Evolutionary conservation across 129 eudicot genomes (phyloP), one percentile per base, ranked within the genome.

Genomic region (Rutidosis leptorrhynchoides): DNA sequence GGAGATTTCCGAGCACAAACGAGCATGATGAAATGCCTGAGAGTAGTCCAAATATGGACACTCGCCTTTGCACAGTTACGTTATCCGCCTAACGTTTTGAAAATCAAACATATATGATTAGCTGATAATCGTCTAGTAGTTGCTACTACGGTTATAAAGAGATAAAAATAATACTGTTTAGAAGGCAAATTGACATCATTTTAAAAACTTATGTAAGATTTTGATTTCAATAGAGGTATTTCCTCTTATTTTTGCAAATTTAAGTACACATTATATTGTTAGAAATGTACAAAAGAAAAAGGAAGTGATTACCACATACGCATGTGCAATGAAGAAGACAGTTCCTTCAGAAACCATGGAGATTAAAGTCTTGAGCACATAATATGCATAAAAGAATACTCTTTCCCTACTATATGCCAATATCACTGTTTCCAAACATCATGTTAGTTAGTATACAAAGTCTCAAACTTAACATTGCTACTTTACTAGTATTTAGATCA

Each of bases 271-370:
- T 43, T 27, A n/a, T 26, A 46, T 4, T 5, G 6, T 16, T 17
- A 43, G 35, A 64, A 64, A 56, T 43, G 49, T 67, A 67, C 71
- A 48, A n/a, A n/a, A 52, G 46, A 25, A 20, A 64, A 19, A 15
- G 3, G 20, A 24, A 22, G 43, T 28, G 10, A 35, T 51, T 81
- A 89, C 96, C 85, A 85, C 88, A 68, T 89, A 90, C 8, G 95
- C 95, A 60, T 75, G 87, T 53, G 97, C 91, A 68, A 90, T 84
- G 73, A 83, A 87, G 17, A 78, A 83, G 12, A 90, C 87, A 52
- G 85, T 81, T 64, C 97, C 97, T 76, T 90, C 97, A 54, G 82
- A 84, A 23, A 83, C 35, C 87, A 90, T 87, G 74, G 89, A 53
- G 32, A 83, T 77, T 57, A 90, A 58, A n/a, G 95, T 90, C 61